Base-by-base conservation (phyloP, 2,329 filamentous ascomycete genomes). In the Trichoderma afroharzianum region DNA sequence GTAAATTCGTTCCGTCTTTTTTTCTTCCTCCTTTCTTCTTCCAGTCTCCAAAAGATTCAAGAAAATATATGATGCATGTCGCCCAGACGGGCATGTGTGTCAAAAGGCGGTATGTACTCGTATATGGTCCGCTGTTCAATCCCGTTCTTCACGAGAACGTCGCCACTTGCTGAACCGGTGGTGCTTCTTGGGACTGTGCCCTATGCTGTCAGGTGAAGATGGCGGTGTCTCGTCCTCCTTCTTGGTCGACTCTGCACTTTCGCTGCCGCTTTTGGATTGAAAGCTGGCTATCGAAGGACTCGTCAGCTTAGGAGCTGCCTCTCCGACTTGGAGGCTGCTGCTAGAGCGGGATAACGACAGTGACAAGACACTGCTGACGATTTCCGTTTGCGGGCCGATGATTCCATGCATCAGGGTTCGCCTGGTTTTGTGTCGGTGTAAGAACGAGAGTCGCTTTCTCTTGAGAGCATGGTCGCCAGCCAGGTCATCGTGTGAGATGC, bases 401-500 rank as follows among this genome's bases (percentile, higher is more conserved):
- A 80, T 79, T 66, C 85, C 85, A 71, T 86, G 81, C 75, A 80
- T 85, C 71, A 85, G 79, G 21, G 83, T 85, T 39, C 82, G 82
- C 75, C 84, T 85, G 39, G 82, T 82, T 75, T 82, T 84, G 76
- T 84, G 81, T 76, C 84, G 86, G 74, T 79, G 77, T 55, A 87
- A 77, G 74, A 88, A 84, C 3, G 84, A 84, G 30, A 82, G 83
- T 58, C 83, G 82, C 53, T 84, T 82, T 58, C 85, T 82, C 43
- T 81, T 78, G 55, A 85, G 76, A 36, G 82, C 81, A 63, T 80
- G 81, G 28, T 80, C 78, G 1, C 84, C 79, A 68, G 84, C 82
- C 58, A 88, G 79, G 73, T 90, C 87, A 68, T 86, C 84, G 68
- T 86, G 84, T 50, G 84, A 85, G 72, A 91, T 88, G 75, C 82